These are phyloP conservation scores for Salvia miltiorrhiza DNA, from an alignment of 257 asterid species.

Conservation along the genomic window DNA sequence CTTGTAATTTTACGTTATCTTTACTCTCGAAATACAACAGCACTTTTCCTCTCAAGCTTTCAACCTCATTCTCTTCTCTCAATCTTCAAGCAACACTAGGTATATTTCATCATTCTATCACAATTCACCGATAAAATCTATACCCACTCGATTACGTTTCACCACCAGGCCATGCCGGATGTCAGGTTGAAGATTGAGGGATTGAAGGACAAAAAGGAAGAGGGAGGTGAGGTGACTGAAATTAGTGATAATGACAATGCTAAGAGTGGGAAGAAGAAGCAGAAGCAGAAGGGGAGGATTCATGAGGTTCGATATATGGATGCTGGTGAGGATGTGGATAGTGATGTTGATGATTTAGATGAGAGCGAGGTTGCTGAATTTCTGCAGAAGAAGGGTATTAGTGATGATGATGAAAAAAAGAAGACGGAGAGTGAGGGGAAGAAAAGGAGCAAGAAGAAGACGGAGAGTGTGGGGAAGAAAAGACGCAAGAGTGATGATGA, in stretches of 20 bases:
- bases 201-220: constrained; percentile 26
- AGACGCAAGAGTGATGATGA: constrained; percentile 16
- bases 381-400: neutral
- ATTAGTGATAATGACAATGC: constrained; percentile 32
- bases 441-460: too few species aligned
- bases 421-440: constrained; percentile 22
- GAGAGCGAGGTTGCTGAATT: constrained; percentile 30
- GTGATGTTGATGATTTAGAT: constrained; percentile 32
- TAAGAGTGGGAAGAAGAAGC: constrained; percentile 29
- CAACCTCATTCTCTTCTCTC: too few species aligned
- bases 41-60: too few species aligned
- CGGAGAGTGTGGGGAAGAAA: constrained; percentile 21
- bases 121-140: too few species aligned
- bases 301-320: constrained; percentile 85
- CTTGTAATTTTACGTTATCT: too few species aligned
- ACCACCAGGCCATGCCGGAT: constrained; percentile 82
- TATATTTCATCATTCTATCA: too few species aligned
- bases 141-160: too few species aligned
- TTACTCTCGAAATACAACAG: too few species aligned
- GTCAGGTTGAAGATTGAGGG: constrained; percentile 68
- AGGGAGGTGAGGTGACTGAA: constrained; percentile 15
- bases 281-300: constrained; percentile 71
- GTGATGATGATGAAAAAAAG: constrained; percentile 17
- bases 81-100: too few species aligned
- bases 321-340: constrained; percentile 46